A percentile compares a stretch with the other conserved stretches of the same genome.
phyloP scores from a whole-genome alignment of 805 yeast species.

The Lachancea sp. region DNA sequence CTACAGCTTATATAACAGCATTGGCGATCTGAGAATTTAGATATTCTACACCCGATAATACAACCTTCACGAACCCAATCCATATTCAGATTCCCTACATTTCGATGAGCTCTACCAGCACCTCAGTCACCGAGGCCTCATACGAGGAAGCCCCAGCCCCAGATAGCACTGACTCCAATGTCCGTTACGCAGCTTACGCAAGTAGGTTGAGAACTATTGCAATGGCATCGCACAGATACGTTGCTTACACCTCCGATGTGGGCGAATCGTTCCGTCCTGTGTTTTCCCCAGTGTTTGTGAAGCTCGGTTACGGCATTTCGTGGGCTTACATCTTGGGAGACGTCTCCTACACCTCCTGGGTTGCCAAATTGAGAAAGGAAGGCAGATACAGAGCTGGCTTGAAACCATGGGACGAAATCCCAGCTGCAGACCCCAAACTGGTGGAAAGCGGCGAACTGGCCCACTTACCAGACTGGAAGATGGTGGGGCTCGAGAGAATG shows the following conservation, averaged over 20 bases:
- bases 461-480: slow-evolving; percentile 57
- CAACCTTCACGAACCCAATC: too few species aligned
- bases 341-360: slow-evolving; percentile 69
- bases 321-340: slow-evolving; percentile 76
- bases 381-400: slow-evolving; percentile 56
- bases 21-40: too few species aligned
- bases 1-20: too few species aligned
- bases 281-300: slow-evolving; percentile 63
- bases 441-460: slow-evolving; percentile 35
- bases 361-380: slow-evolving; percentile 55
- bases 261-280: slow-evolving; percentile 85
- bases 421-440: slow-evolving; percentile 30
- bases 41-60: too few species aligned
- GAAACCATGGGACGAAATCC: slow-evolving; percentile 59
- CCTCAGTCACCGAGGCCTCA: background rate
- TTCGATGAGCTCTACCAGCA: slow-evolving; percentile 1
- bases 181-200: slow-evolving; percentile 81
- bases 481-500: slow-evolving; percentile 63
- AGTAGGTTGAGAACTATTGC: slow-evolving; percentile 65
- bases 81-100: background rate
- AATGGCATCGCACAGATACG: slow-evolving; percentile 69
- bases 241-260: slow-evolving; percentile 80
- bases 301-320: slow-evolving; percentile 61
- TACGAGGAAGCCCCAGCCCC: slow-evolving; percentile 7
- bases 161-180: slow-evolving; percentile 41